Evolutionary conservation across 331 rosid genomes (phyloP), one percentile per base, ranked within the genome.

Genomic region (Malus hybrid): DNA sequence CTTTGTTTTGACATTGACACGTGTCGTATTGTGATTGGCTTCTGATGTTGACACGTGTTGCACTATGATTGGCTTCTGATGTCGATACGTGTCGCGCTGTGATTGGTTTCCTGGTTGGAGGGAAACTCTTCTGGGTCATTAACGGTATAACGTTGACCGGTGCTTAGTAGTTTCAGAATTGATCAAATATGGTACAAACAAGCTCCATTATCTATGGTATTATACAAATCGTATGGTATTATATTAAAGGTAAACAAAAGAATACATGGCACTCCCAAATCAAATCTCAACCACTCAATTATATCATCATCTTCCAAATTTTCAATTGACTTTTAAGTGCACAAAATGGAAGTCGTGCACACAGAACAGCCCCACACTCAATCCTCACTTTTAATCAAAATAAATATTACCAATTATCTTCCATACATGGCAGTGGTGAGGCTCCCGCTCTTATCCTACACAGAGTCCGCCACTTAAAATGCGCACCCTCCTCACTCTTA

Each of bases 401-500:
- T 34, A 65, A 9, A 9, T 19, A 28, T 6, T 39, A 39, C 46
- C 46, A 22, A 7, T 34, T 65, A 65, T 50, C 56, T 5, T 15
- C 52, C 67, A 27, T 79, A 61, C 79, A 83, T 83, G 89, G 86
- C 87, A 28, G 6, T 28, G 64, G 32, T 67, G 55, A 33, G 42
- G 32, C 57, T 48, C 62, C 56, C 33, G n/a, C 60, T 54, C 76
- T 28, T 69, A 71, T 78, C 79, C 73, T 70, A 5, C 76, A 4
- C 78, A 3, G 76, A 11, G 9, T 7, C 10, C 32, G 10, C 77
- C 39, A 2, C 78, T 67, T 87, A 91, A 74, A 71, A 93, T 91
- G 97, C 95, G 88, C 87, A 54, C 88, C 39, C 85, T 85, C 36
- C 77, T 79, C 67, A 72, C 76, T 55, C 74, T 83, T 44, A 73